phyloP scores from a whole-genome alignment of 2,329 filamentous ascomycete genomes.

The Fusarium brevicatenulatum region DNA sequence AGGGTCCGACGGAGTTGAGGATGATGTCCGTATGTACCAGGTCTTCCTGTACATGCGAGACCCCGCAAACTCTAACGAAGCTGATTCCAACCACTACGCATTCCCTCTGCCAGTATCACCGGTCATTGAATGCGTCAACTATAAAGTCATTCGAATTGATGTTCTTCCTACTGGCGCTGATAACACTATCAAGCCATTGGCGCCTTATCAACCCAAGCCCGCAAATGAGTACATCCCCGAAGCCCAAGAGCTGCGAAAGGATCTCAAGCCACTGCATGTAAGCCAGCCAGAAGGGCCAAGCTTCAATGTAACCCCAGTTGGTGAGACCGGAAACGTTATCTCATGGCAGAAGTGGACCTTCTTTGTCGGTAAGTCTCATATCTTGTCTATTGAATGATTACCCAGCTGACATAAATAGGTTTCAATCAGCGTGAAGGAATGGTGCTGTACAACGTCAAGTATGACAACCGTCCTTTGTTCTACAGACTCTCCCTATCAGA shows the following conservation, averaged over 20 bases:
- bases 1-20: conserved; percentile 35
- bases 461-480: conserved; percentile 71
- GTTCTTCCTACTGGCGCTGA: conserved; percentile 23
- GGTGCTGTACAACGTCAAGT: conserved; percentile 75
- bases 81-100: conserved; percentile 38
- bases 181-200: background rate
- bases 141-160: conserved; percentile 27
- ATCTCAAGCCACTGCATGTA: conserved; percentile 77
- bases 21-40: conserved; percentile 34
- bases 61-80: conserved; percentile 18
- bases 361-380: conserved; percentile 58
- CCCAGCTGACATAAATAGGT: conserved; percentile 34
- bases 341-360: conserved; percentile 77
- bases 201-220: conserved; percentile 12
- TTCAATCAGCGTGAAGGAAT: conserved; percentile 78
- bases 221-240: conserved; percentile 60
- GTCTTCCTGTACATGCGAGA: conserved; percentile 38
- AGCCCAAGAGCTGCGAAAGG: conserved; percentile 61
- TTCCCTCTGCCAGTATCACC: conserved; percentile 31
- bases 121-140: conserved; percentile 28
- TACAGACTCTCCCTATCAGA: conserved; percentile 76
- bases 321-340: conserved; percentile 53
- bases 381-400: rapidly evolving
- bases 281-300: conserved; percentile 75
- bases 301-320: conserved; percentile 60